Evolutionary conservation across 805 yeast genomes (phyloP).

Genomic region (Ogataea paraovalis): DNA sequence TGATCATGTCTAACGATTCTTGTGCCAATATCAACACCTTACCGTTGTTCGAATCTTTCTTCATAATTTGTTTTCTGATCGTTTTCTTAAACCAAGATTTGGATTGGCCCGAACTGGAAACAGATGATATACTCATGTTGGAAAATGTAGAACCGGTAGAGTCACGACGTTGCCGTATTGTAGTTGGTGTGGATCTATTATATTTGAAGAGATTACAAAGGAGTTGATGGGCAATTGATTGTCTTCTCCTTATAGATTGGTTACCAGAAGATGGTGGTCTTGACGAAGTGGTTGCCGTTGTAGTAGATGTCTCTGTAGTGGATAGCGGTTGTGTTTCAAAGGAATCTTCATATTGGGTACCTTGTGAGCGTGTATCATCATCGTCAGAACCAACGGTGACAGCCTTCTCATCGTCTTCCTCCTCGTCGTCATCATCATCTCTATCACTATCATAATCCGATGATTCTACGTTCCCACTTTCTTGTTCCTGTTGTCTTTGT

Average conservation of each 20-base stretch:
- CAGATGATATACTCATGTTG: not conserved
- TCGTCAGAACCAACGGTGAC: conserved; percentile 23
- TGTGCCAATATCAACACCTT: conserved; percentile 78
- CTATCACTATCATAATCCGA: conserved; percentile 5
- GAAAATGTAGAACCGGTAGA: not conserved
- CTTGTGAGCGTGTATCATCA: conserved; percentile 8
- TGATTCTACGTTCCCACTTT: conserved; percentile 9
- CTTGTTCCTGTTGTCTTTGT: conserved; percentile 10
- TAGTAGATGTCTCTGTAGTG: conserved; percentile 3
- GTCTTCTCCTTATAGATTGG: conserved; percentile 2
- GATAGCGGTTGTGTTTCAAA: conserved; percentile 12
- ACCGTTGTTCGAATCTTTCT: conserved; percentile 48
- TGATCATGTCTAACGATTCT: conserved; percentile 85
- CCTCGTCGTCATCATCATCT: conserved; percentile 5
- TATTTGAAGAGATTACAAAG: conserved; percentile 28
- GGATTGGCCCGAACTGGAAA: conserved; percentile 3
- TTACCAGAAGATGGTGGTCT: not conserved
- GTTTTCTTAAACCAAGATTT: conserved; percentile 26
- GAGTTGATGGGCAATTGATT: conserved; percentile 25
- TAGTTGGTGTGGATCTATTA: conserved; percentile 7
- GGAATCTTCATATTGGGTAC: conserved; percentile 18
- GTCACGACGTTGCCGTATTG: not conserved
- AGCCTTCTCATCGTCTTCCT: conserved; percentile 24
- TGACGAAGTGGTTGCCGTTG: conserved; percentile 7
- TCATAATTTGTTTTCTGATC: conserved; percentile 25